Evolutionary conservation across 169 alveolate species (phyloP).

Genomic region (Plasmodium ovale): DNA sequence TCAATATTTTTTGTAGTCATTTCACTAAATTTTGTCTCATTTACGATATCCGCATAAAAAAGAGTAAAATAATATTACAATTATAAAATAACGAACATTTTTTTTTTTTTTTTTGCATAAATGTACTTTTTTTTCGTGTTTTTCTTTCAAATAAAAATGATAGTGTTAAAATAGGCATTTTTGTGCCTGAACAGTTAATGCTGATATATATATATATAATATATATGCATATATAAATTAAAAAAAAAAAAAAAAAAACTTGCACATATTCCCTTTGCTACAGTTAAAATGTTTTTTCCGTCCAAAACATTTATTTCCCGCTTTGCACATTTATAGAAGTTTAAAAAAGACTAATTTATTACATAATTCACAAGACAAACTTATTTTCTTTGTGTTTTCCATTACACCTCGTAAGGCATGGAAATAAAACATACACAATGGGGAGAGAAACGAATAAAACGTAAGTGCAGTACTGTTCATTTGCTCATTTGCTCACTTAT

Average conservation of each 20-base stretch:
- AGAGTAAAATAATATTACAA: not conserved
- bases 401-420: too few relatives aligned
- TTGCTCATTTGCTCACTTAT: too few relatives aligned
- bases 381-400: not conserved
- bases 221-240: not conserved
- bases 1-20: slow-evolving; percentile 62
- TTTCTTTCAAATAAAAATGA: not conserved
- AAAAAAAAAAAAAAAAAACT: not conserved
- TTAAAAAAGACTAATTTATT: slow-evolving; percentile 13
- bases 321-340: not conserved
- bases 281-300: too few relatives aligned
- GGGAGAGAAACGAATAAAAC: not conserved
- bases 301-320: not conserved
- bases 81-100: not conserved
- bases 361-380: slow-evolving; percentile 14
- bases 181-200: slow-evolving; percentile 27
- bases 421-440: not conserved
- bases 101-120: too few relatives aligned
- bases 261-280: slow-evolving; percentile 13
- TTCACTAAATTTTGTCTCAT: slow-evolving; percentile 18
- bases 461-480: not conserved
- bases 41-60: not conserved
- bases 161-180: not conserved
- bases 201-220: not conserved
- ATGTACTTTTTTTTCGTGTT: too few relatives aligned